Percentiles rank a stretch among this genome's conserved stretches.
phyloP scores from a whole-genome alignment of 768 basidiomycete genomes.

The Boletales sp. region DNA sequence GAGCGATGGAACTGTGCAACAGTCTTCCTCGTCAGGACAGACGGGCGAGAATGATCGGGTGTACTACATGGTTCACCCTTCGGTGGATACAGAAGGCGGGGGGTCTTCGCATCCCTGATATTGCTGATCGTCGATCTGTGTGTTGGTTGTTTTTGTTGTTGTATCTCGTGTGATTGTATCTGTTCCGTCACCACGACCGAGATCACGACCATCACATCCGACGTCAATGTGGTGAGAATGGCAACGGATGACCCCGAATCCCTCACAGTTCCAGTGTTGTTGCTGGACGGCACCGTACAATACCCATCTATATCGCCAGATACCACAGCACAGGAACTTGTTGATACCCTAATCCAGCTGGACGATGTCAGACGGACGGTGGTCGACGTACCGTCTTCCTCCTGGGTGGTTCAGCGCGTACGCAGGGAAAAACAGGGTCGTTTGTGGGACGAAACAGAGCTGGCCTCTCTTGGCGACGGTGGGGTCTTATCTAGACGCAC shows the following conservation, averaged over 20 bases:
- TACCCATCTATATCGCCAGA: conserved; percentile 55
- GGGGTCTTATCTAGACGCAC: conserved; percentile 8
- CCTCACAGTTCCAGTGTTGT: conserved; percentile 55
- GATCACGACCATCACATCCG: not conserved
- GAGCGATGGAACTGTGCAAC: conserved; percentile 49
- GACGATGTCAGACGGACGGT: conserved; percentile 52
- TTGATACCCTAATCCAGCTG: conserved; percentile 44
- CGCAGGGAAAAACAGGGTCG: conserved; percentile 56
- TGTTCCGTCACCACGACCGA: not conserved
- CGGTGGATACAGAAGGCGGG: conserved; percentile 65
- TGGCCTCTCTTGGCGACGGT: conserved; percentile 66
- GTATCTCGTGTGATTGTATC: conserved; percentile 8
- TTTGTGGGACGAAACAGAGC: conserved; percentile 69
- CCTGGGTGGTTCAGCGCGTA: conserved; percentile 70
- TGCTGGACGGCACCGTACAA: conserved; percentile 56
- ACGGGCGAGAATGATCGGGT: conserved; percentile 62
- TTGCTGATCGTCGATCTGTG: conserved; percentile 6
- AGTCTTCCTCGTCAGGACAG: conserved; percentile 47
- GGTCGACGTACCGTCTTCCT: conserved; percentile 51
- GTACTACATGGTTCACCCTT: conserved; percentile 89
- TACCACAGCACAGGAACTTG: conserved; percentile 58
- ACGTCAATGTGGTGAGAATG: conserved; percentile 12
- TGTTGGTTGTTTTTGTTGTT: conserved; percentile 8
- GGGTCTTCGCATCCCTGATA: conserved; percentile 33
- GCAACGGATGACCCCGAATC: conserved; percentile 30